Evolutionary conservation across 306 rosid genomes (phyloP).

Genomic region (Medicago lupulina): DNA sequence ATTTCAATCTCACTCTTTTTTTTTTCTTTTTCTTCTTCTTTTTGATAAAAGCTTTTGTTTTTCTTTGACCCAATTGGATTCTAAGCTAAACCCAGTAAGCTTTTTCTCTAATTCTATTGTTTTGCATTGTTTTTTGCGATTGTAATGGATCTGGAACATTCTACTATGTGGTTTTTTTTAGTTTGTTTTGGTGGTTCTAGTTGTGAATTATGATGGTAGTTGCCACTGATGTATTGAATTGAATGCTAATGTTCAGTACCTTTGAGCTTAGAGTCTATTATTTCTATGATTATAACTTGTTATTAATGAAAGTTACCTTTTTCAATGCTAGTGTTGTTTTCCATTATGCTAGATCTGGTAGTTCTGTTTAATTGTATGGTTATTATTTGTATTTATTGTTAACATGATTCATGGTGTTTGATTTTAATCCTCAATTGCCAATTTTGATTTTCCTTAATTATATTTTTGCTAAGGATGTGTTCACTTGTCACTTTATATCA

Average conservation of each 20-base stretch:
- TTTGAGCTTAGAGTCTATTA: conserved; percentile 1
- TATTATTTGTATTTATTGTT: conserved; percentile 12
- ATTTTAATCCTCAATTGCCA: conserved; percentile 2
- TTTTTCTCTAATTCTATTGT: not conserved
- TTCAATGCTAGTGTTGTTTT: conserved; percentile 33
- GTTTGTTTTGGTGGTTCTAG: conserved; percentile 6
- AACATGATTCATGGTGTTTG: conserved; percentile 16
- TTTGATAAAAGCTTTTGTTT: conserved; percentile 29
- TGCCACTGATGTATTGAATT: conserved; percentile 35
- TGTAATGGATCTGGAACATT: conserved; percentile 46
- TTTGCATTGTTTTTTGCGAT: not conserved
- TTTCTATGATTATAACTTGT: conserved; percentile 4
- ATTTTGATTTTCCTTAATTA: no score
- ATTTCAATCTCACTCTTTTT: conserved; percentile 32
- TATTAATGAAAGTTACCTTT: conserved; percentile 16
- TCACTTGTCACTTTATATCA: conserved; percentile 28
- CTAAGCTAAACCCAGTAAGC: conserved; percentile 53
- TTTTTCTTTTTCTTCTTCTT: conserved; percentile 15
- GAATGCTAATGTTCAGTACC: conserved; percentile 4
- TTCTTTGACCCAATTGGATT: conserved; percentile 46
- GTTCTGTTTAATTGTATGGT: conserved; percentile 28
- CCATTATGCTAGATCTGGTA: conserved; percentile 46
- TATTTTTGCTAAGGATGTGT: no score
- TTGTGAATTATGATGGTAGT: conserved; percentile 19
- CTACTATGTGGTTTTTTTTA: conserved; percentile 17